These are phyloP conservation scores for Echinochloa phyllopogon DNA, from an alignment of 176 grass and related monocot genomes.

Conservation along the genomic window DNA sequence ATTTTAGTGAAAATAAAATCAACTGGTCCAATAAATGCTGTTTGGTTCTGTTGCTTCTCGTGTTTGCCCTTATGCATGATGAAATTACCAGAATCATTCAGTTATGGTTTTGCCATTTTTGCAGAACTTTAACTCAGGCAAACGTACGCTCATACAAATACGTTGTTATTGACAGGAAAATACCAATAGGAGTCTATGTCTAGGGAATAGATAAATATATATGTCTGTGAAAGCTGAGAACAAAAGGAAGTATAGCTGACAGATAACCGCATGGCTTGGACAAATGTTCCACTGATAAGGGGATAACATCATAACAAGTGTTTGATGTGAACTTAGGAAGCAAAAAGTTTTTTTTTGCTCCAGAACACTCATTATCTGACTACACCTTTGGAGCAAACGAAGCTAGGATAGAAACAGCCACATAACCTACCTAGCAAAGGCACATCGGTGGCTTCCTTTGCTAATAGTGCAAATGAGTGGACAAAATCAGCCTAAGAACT, in stretches of 20 bases:
- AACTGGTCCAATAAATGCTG: neutral
- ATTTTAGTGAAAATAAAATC: neutral
- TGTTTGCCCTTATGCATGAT: neutral
- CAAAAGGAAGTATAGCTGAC: neutral
- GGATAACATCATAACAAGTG: neutral
- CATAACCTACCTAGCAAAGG: neutral
- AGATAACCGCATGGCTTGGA: neutral
- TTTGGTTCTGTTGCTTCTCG: constrained; percentile 1
- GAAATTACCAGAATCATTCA: constrained; percentile 3
- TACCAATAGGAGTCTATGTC: neutral
- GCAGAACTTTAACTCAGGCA: neutral
- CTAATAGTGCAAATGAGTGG: neutral
- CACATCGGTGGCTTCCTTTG: neutral
- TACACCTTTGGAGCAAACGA: neutral
- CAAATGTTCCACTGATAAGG: neutral
- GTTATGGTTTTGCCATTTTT: neutral
- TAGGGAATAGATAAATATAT: constrained; percentile 14
- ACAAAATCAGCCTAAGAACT: constrained; percentile 5
- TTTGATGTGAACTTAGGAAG: neutral
- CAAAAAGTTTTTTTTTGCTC: neutral
- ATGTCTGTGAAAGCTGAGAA: neutral
- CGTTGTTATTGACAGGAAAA: neutral
- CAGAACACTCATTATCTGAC: neutral
- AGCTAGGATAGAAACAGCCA: neutral
- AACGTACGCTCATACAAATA: neutral